Conservation (phyloP, 805 yeast species). For the Cephaloascus fragrans region DNA sequence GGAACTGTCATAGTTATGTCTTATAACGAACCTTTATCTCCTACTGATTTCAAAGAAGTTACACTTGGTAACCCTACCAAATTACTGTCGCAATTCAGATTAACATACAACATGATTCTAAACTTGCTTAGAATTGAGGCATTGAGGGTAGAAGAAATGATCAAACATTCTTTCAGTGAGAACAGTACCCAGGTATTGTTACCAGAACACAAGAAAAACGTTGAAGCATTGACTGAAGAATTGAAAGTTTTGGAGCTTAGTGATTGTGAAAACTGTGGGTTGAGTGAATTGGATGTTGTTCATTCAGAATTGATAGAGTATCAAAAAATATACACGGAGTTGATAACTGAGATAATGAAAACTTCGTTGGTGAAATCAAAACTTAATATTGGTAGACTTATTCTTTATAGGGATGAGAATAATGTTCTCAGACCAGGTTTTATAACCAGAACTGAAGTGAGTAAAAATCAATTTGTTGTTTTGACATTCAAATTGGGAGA, state of each 20-base stretch:
- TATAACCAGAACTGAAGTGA: constrained; percentile 31
- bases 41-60: constrained; percentile 61
- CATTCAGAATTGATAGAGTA: constrained; percentile 36
- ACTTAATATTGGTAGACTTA: constrained; percentile 44
- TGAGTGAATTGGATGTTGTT: constrained; percentile 32
- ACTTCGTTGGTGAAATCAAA: constrained; percentile 37
- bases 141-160: constrained; percentile 94
- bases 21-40: constrained; percentile 52
- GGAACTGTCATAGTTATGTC: constrained; percentile 95
- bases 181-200: constrained; percentile 75
- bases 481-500: constrained; percentile 37
- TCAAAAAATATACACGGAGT: constrained; percentile 28
- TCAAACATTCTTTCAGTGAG: constrained; percentile 90
- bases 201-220: constrained; percentile 74
- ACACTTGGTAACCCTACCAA: constrained; percentile 87
- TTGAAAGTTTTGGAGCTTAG: constrained; percentile 25
- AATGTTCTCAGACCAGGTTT: constrained; percentile 41
- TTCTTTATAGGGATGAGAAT: constrained; percentile 44
- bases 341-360: constrained; percentile 37
- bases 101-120: constrained; percentile 92
- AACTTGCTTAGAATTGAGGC: constrained; percentile 91
- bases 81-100: constrained; percentile 81
- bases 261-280: constrained; percentile 23
- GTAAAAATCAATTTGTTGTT: constrained; percentile 21
- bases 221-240: constrained; percentile 41